phyloP scores from a whole-genome alignment of 768 basidiomycete genomes.

The Leccinum rimulosum region DNA sequence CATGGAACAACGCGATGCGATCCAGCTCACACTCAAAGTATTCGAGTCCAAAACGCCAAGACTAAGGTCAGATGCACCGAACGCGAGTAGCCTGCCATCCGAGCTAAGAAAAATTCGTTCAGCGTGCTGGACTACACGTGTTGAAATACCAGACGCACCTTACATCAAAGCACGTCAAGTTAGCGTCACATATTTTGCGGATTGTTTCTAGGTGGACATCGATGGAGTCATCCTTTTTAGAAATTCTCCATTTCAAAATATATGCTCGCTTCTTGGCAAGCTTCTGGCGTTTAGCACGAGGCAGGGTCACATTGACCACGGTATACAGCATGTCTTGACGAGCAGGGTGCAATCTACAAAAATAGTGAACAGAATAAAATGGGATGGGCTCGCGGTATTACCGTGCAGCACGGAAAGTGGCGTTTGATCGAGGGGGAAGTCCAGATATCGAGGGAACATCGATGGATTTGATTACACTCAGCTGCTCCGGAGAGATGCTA shows the following conservation, averaged over 20 bases:
- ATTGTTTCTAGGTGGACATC: constrained; percentile 49
- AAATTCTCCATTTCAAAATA: constrained; percentile 70
- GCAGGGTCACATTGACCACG: constrained; percentile 64
- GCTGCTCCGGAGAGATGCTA: constrained; percentile 21
- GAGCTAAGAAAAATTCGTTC: constrained; percentile 43
- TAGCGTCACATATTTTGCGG: constrained; percentile 74
- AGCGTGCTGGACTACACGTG: constrained; percentile 2
- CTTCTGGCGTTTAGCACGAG: constrained; percentile 56
- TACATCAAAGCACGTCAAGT: constrained; percentile 84
- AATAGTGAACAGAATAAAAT: constrained; percentile 8
- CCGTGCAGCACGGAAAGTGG: constrained; percentile 66
- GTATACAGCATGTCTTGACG: constrained; percentile 59
- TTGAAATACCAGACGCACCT: constrained; percentile 50
- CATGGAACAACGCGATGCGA: background rate
- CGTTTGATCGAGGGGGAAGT: constrained; percentile 38
- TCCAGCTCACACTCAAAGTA: constrained; percentile 64
- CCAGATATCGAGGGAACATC: constrained; percentile 52
- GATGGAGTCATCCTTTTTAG: constrained; percentile 63
- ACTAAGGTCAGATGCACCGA: constrained; percentile 82
- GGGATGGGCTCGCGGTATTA: constrained; percentile 20
- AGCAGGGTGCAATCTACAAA: constrained; percentile 53
- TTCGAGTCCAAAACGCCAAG: constrained; percentile 81
- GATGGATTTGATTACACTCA: constrained; percentile 49
- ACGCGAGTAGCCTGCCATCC: constrained; percentile 80
- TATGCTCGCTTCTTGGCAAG: constrained; percentile 57